A percentile compares a stretch with the other conserved stretches of the same genome.
Evolutionary conservation across 139 green algal species (phyloP).

Genomic region (Bryopsis sp.): DNA sequence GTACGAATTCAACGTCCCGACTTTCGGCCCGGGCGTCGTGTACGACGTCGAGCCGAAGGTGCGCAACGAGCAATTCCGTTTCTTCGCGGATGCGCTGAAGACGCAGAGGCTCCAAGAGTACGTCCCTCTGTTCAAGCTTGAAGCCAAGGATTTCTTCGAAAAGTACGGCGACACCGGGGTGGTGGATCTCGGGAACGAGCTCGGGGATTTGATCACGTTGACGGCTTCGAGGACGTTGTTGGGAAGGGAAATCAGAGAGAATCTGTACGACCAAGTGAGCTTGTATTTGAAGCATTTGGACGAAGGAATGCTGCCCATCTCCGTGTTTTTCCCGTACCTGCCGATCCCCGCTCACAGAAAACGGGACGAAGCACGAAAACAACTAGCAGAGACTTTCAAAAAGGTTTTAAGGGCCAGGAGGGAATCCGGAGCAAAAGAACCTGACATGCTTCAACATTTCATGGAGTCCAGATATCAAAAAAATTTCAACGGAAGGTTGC

Average conservation of each 20-base stretch:
- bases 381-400: slow-evolving; percentile 72
- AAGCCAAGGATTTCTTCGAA: slow-evolving; percentile 82
- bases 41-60: slow-evolving; percentile 93
- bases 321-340: slow-evolving; percentile 88
- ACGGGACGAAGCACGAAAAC: slow-evolving; percentile 66
- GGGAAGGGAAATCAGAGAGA: slow-evolving; percentile 88
- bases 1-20: slow-evolving; percentile 96
- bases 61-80: slow-evolving; percentile 91
- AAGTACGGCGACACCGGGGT: slow-evolving; percentile 78
- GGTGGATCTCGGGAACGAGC: slow-evolving; percentile 81
- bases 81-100: slow-evolving; percentile 90
- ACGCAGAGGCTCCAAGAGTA: slow-evolving; percentile 78
- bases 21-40: slow-evolving; percentile 94
- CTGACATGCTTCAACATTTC: slow-evolving; percentile 93
- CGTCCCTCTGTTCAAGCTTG: slow-evolving; percentile 78
- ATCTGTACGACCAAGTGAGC: slow-evolving; percentile 68
- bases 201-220: slow-evolving; percentile 86
- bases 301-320: slow-evolving; percentile 90
- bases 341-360: slow-evolving; percentile 79
- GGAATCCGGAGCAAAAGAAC: slow-evolving; percentile 48
- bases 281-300: slow-evolving; percentile 90
- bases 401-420: slow-evolving; percentile 72
- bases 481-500: slow-evolving; percentile 55
- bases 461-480: slow-evolving; percentile 81
- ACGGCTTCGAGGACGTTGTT: slow-evolving; percentile 87